Evolutionary conservation across 345 rosid genomes (phyloP).

Genomic region (Alliaria petiolata): DNA sequence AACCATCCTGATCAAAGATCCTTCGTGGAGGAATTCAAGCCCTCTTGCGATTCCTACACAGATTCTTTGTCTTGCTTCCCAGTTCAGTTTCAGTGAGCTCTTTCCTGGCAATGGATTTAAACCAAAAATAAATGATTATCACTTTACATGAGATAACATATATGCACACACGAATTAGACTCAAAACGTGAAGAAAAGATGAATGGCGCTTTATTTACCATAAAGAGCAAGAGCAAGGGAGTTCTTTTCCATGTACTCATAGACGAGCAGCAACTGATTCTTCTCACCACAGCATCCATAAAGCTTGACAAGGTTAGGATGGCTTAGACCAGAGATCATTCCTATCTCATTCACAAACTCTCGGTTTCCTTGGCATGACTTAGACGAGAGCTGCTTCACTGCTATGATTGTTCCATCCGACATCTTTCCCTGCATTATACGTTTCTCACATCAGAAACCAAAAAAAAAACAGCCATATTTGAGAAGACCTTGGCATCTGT

Average conservation of each 20-base stretch:
- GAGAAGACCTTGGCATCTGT: neutral
- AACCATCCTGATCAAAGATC: too few relatives aligned
- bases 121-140: too few relatives aligned
- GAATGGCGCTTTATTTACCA: too few relatives aligned
- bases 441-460: neutral
- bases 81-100: too few relatives aligned
- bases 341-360: slow-evolving; percentile 42
- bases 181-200: too few relatives aligned
- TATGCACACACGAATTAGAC: too few relatives aligned
- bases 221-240: slow-evolving; percentile 23
- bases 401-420: slow-evolving; percentile 29
- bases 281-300: slow-evolving; percentile 41
- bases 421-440: slow-evolving; percentile 20
- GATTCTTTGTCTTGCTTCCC: too few relatives aligned
- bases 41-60: too few relatives aligned
- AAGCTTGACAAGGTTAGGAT: slow-evolving; percentile 41
- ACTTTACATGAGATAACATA: too few relatives aligned
- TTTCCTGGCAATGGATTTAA: too few relatives aligned
- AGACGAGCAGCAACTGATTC: slow-evolving; percentile 34
- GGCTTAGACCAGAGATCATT: slow-evolving; percentile 37
- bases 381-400: slow-evolving; percentile 38
- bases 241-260: slow-evolving; percentile 22
- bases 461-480: neutral
- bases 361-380: slow-evolving; percentile 38
- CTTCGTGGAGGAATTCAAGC: too few relatives aligned